Evolutionary conservation across 306 rosid genomes (phyloP), one percentile per base, ranked within the genome.

Genomic region (Vigna nakashimae): DNA sequence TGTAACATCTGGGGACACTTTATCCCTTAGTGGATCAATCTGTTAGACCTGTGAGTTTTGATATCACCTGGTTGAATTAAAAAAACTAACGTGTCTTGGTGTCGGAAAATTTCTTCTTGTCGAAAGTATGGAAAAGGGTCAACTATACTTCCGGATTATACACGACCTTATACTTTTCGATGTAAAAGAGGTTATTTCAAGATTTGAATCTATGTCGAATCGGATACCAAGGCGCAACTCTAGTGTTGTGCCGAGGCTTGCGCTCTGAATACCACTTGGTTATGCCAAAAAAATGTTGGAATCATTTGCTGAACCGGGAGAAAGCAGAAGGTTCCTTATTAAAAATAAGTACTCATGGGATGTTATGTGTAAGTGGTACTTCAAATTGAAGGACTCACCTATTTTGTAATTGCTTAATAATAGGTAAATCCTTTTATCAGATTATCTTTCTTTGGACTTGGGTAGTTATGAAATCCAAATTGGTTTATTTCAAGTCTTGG

Each of bases 381-480:
- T 56, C 16, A 56, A 56, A 22, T 56, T 9, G 32, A 20, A 20
- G 62, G 34, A 22, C 7, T 22, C 34, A 4, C 14, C 9, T 1
- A 52, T 3, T 56, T 11, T 56, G 16, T 56, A 4, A 11, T 56
- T 20, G 7, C 63, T 56, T 20, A 7, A n/a, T n/a, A 7, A 22
- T 22, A 58, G 15, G 42, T 5, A 64, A 17, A 42, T 42, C 17
- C 32, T 52, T 14, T 18, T 26, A 42, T 5, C 45, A 10, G 60
- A 20, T 50, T 73, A 53, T 73, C 34, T 72, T 30, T 73, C 28
- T 16, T 26, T 26, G 11, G 34, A 80, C 46, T 64, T 17, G 5
- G 63, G 26, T 56, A 15, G 12, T 42, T 16, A 15, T 71, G 74
- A 34, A 82, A 62, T 82, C 70, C 32, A 69, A 50, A 13, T 74